Percentiles rank a stretch among this genome's conserved stretches.
phyloP scores from a whole-genome alignment of 805 yeast species.

The Yamadazyma laniorum region DNA sequence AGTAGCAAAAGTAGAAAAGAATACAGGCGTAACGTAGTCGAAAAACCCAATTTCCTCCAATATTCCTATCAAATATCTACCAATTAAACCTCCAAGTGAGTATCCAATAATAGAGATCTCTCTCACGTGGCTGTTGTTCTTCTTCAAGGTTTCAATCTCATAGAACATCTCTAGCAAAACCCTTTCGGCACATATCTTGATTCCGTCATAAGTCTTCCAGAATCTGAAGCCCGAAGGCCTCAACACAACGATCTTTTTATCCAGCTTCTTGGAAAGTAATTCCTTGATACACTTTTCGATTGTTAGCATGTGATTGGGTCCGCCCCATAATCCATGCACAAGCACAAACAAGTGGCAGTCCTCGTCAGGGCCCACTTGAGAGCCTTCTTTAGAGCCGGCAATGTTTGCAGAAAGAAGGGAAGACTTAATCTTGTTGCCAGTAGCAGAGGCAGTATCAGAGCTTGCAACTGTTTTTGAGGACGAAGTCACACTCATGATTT shows the following conservation, averaged over 20 bases:
- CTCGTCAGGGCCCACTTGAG: too few relatives aligned
- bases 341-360: conserved; percentile 38
- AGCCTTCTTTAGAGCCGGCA: neutral
- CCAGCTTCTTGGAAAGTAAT: conserved; percentile 20
- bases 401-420: too few relatives aligned
- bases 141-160: conserved; percentile 38
- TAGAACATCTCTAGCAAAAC: conserved; percentile 37
- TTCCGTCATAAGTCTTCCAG: conserved; percentile 46
- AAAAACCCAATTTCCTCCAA: conserved; percentile 35
- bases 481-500: too few relatives aligned
- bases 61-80: conserved; percentile 75
- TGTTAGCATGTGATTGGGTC: conserved; percentile 40
- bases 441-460: too few relatives aligned
- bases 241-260: conserved; percentile 31
- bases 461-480: too few relatives aligned
- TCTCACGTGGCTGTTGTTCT: conserved; percentile 40
- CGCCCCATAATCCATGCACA: conserved; percentile 46
- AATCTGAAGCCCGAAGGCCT: conserved; percentile 41
- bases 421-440: too few relatives aligned
- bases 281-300: conserved; percentile 32
- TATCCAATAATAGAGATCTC: conserved; percentile 81
- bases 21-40: conserved; percentile 33
- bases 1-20: conserved; percentile 43
- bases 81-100: conserved; percentile 83
- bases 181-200: conserved; percentile 33